These are phyloP conservation scores for Phytophthora citricola DNA, from an alignment of 352 stramenopile genomes.

Conservation along the genomic window DNA sequence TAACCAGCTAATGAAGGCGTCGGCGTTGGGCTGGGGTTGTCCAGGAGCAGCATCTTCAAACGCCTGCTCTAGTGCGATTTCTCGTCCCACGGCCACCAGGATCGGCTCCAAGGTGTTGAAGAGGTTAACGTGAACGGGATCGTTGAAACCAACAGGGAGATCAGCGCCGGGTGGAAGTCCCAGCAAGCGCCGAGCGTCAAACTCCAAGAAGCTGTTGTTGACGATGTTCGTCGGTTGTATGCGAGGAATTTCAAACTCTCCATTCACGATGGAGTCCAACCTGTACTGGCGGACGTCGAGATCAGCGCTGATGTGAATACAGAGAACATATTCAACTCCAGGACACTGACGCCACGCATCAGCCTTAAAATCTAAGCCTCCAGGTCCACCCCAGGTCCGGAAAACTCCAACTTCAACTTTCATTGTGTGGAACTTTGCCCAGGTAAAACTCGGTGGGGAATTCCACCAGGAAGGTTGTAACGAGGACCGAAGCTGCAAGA, in stretches of 20 bases:
- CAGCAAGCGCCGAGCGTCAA: constrained; percentile 6
- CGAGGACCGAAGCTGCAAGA: too few species aligned
- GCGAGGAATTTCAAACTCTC: not conserved
- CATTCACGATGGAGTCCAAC: constrained; percentile 17
- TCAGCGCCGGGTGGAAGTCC: constrained; percentile 3
- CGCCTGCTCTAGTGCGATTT: too few species aligned
- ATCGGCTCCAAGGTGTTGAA: not conserved
- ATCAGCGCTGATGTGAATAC: not conserved
- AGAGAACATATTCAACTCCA: constrained; percentile 11
- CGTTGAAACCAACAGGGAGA: constrained; percentile 11
- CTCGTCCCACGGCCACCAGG: not conserved
- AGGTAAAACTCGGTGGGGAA: too few species aligned
- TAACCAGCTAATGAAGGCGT: too few species aligned
- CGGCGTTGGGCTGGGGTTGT: too few species aligned
- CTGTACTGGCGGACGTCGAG: constrained; percentile 1
- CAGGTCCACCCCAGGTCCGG: not conserved
- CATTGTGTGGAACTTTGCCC: not conserved
- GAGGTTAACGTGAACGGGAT: constrained; percentile 7
- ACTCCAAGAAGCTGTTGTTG: not conserved
- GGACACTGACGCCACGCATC: constrained; percentile 9
- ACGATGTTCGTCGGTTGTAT: not conserved
- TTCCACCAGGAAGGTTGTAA: too few species aligned
- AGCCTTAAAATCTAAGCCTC: too few species aligned
- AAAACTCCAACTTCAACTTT: constrained; percentile 15
- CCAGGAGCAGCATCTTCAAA: too few species aligned